A percentile compares a stretch with the other conserved stretches of the same genome.
These are phyloP conservation scores for Mycena olivaceomarginata DNA, from an alignment of 768 basidiomycete species.

Conservation along the genomic window DNA sequence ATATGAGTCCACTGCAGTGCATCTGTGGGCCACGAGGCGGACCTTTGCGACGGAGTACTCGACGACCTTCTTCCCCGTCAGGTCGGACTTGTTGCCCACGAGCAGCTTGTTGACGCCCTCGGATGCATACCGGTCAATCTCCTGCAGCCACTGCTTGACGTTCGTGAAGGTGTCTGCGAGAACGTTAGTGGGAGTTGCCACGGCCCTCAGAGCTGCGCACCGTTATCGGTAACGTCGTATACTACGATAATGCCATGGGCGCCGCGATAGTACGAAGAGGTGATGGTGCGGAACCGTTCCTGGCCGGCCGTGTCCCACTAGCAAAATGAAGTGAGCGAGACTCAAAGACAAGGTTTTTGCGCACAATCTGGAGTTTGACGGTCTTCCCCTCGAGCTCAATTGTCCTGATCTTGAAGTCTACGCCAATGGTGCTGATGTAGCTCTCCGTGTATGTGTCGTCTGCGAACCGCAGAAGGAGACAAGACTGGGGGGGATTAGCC, in stretches of 20 bases:
- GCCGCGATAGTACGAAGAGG: conserved; percentile 98
- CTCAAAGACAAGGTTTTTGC: conserved; percentile 52
- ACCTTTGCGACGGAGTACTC: conserved; percentile 88
- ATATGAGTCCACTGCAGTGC: neutral
- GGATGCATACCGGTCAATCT: conserved; percentile 99
- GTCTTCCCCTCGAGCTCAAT: conserved; percentile 99
- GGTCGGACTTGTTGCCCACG: conserved; percentile 99
- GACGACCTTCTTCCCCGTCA: conserved; percentile 96
- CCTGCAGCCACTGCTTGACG: conserved; percentile 84
- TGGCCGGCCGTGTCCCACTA: conserved; percentile 99
- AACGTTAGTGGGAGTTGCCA: conserved; percentile 14
- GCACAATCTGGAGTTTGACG: conserved; percentile 98
- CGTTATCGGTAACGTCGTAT: conserved; percentile 99
- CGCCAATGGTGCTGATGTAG: conserved; percentile 99
- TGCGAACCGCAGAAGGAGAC: conserved; percentile 96
- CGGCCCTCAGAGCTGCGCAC: conserved; percentile 69
- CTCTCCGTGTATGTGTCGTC: conserved; percentile 99
- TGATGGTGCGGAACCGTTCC: conserved; percentile 99
- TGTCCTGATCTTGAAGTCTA: conserved; percentile 99
- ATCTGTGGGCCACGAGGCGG: conserved; percentile 9
- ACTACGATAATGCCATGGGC: conserved; percentile 99
- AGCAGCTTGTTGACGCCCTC: conserved; percentile 99
- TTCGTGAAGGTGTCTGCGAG: conserved; percentile 90
- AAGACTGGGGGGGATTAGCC: conserved; percentile 89
- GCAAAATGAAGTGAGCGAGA: conserved; percentile 32